Evolutionary conservation across 352 stramenopile genomes (phyloP), one percentile per base, ranked within the genome.

Genomic region (Phytopythium helicoides): DNA sequence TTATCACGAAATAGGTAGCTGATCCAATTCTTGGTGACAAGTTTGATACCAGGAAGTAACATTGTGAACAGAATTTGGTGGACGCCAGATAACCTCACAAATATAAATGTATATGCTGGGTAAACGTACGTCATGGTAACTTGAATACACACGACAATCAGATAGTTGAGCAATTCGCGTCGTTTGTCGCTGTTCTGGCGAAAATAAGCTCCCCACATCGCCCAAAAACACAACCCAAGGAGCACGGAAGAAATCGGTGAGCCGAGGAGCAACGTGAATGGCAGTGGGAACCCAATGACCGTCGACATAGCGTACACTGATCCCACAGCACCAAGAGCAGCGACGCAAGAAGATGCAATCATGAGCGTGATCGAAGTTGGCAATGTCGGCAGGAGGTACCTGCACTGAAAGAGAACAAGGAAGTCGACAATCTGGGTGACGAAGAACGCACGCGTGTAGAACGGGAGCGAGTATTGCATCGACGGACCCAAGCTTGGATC

Each of bases 281-380:
- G 64, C 22, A 84, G 36, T 8, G 73, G 69, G 31, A 76, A 84
- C 5, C 68, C 73, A 21, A 77, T 64, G 8, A 60, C 34, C 11
- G 26, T n/a, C 3, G 68, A 54, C 47, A 75, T 60, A 9, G 54
- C 22, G 22, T 71, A 53, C 53, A 71, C 62, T 6, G 61, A 63
- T 1, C 42, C 26, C 37, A 65, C 42, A 10, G 59, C 58, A 0
- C 58, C 47, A 8, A 51, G 52, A 21, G 61, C 73, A 1, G 65
- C 47, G 16, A 79, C 38, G 10, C 21, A 47, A 10, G 39, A 66
- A 6, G 57, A 59, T n/a, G 40, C 46, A 10, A 60, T 7, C 18
- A 35, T 51, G 34, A 50, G 50, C 3, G 18, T 6, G 22, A 19
- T 39, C 15, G 48, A 62, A 3, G 61, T 56, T 12, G 54, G n/a